Base-by-base conservation (phyloP, 1,139 yeast species). In the Taphrina pruni region DNA sequence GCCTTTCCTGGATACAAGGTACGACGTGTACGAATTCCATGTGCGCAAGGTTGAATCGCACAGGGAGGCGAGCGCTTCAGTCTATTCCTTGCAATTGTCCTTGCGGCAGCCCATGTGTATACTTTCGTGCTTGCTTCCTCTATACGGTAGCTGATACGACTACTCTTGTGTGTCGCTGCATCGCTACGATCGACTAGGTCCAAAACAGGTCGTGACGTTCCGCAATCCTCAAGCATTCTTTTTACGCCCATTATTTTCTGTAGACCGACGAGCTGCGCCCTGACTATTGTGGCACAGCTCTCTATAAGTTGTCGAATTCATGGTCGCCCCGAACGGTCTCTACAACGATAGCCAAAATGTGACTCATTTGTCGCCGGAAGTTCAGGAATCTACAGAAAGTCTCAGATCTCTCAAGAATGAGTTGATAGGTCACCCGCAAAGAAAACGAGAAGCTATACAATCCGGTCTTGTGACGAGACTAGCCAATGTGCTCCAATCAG, bases 371-470 rank as follows among this genome's bases (percentile, higher is more conserved):
- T 26, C 56, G 46, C 50, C 21, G 21, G 50, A 52, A 12, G 35
- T 51, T 36, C 64, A 50, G 7, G 60, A 50, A 26, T 73, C 69
- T 64, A 66, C 70, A 6, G 32, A 45, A 5, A 77, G 74, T 14
- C 72, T 79, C 50, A 69, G 73, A 61, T 65, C 72, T 32, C 72
- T 78, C 60, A 78, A 78, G 70, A 77, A 78, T 70, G 72, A 76
- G 11, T 71, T 78, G n/a, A 78, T 79, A 48, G 81, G 81, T 20
- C 80, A 78, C 65, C 74, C 75, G 52, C 78, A 77, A 43, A 75
- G 77, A 66, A 78, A 78, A 70, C 73, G 73, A 35, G 71, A 69
- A 41, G 75, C 73, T 46, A 71, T 76, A 32, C 72, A 71, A 12
- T 72, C 73, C 17, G 75, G 76, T 12, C 71, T 77, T 12, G 73